Conservation (phyloP, 768 basidiomycete genomes). For the Lentinula edodes region DNA sequence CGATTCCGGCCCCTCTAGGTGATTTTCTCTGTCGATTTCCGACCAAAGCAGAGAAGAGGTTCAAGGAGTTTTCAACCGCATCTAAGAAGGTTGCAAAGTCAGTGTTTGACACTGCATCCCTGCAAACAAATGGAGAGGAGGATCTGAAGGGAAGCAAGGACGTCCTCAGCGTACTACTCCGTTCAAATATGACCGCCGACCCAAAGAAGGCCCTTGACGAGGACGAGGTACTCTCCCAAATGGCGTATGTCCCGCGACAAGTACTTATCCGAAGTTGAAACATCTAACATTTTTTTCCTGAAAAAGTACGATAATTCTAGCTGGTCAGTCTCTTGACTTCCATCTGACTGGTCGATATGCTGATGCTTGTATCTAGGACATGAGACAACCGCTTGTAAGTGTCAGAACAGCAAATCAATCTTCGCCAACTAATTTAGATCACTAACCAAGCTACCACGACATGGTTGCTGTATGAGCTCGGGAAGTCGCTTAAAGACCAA, state of each 20-base stretch:
- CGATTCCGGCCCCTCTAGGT: not conserved
- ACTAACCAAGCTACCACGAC: conserved; percentile 33
- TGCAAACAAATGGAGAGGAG: not conserved
- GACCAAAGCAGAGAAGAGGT: not conserved
- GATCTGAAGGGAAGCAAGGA: not conserved
- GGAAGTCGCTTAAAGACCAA: conserved; percentile 54
- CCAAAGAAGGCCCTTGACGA: conserved; percentile 35
- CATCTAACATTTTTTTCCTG: too few relatives aligned
- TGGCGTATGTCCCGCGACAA: conserved; percentile 20
- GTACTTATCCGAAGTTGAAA: not conserved
- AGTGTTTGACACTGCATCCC: not conserved
- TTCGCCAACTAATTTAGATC: too few relatives aligned
- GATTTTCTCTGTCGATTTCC: not conserved
- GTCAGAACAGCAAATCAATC: too few relatives aligned
- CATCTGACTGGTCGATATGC: not conserved
- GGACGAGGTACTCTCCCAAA: conserved; percentile 45
- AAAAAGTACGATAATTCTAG: conserved; percentile 35
- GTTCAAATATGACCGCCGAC: conserved; percentile 48
- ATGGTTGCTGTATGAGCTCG: conserved; percentile 61
- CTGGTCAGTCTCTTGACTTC: conserved; percentile 21
- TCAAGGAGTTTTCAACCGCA: not conserved
- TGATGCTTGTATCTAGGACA: conserved; percentile 19
- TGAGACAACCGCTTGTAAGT: conserved; percentile 40
- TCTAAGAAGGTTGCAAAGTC: not conserved
- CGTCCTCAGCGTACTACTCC: conserved; percentile 22